Evolutionary conservation across 768 basidiomycete genomes (phyloP), one percentile per base, ranked within the genome.

Genomic region (Suillus subluteus): DNA sequence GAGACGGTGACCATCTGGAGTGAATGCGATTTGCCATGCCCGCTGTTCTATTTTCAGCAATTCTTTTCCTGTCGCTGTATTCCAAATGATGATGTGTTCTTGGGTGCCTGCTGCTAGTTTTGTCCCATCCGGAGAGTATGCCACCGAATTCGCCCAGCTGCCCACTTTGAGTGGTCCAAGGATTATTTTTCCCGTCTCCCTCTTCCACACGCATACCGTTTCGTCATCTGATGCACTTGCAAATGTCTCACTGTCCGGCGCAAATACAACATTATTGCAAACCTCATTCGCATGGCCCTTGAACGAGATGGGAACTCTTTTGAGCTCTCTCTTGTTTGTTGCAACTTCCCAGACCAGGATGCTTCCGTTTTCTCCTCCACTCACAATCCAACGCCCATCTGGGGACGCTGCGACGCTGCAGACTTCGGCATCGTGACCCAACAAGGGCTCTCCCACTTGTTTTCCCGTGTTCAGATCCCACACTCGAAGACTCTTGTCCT

Each of bases 351-450:
- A 48, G 2, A 13, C n/a, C 12, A 23, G 5, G 12, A 23, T 23
- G n/a, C 66, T 67, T 11, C 46, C 35, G 12, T 73, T 70, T 11
- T 4, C 13, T 6, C 65, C 61, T 40, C 59, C 67, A 26, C 68
- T 64, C 58, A 65, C 64, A 18, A 73, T 52, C 37, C 46, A 56
- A 23, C 58, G 12, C 21, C 70, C 72, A 56, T 73, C 64, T 0
- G 65, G 43, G 26, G 73, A 72, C 41, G 82, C 77, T 68, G 76
- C 69, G 65, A 84, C 80, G 52, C 73, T 76, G 8, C 79, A 80
- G 58, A 74, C 66, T 16, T 15, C 32, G 54, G 63, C 66, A 21
- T 30, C 37, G 61, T 74, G 68, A 4, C 50, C 72, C 43, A 59
- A 41, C 6, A 72, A 52, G 21, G 43, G 23, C 32, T 41, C 32